Evolutionary conservation across 2,329 filamentous ascomycete genomes (phyloP), one percentile per base, ranked within the genome.

Genomic region (Botrytis squamosa): DNA sequence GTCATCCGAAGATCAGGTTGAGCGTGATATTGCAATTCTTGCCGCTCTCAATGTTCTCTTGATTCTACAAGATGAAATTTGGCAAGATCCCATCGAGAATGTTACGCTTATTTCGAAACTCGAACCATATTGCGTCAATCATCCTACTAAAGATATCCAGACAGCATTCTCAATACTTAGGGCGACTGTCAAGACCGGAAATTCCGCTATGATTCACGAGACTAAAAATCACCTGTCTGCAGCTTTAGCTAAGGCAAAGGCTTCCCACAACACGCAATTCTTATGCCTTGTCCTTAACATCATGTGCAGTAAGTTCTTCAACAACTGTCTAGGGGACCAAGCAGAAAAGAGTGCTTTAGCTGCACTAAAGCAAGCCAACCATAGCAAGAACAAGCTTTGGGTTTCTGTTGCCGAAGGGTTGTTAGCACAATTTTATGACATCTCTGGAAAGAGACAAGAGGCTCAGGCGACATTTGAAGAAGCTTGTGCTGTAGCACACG

Each of bases 241-340:
- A 57, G 92, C 94, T 3, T 87, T 97, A 60, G 87, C 88, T 57
- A 89, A 90, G 4, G 91, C 93, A 20, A 91, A 91, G 76, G 85
- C 85, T 12, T 90, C 92, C 14, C 86, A 86, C 72, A 97, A 97
- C 81, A 89, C 89, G 44, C 92, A 97, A 76, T 91, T 95, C 71
- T 87, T 94, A n/a, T 91, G 91, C 66, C 92, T 98, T 76, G 91
- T 92, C 9, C 88, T 98, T 74, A 94, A 91, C 77, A 91, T 96
- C 76, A 97, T 98, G 92, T 92, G 92, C 70, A 90, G 88, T 79
- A 89, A 90, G 70, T 92, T 97, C 71, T 82, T 82, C 72, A 74
- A 73, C 9, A 78, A 78, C 67, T 77, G 80, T 7, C 79, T 98
- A 95, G 94, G 94, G 68, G 91, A 92, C 74, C 92, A 95, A 81